Base-by-base conservation (phyloP, 805 yeast species). In the Saccharomycopsis sp. region DNA sequence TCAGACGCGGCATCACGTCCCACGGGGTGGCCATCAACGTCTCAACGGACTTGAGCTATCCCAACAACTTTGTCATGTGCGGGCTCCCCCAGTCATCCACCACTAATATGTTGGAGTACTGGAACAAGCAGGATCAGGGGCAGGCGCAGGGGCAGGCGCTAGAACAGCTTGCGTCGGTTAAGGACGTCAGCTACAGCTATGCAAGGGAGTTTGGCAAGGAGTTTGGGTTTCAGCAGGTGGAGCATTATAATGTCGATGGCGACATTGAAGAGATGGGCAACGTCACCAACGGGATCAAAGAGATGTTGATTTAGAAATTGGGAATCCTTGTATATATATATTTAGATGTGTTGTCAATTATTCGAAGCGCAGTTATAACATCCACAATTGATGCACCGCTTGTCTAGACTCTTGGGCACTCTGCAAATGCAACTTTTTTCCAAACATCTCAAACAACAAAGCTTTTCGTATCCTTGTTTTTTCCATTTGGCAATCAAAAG, bases 21-120 rank as follows among this genome's bases (percentile, higher is more conserved):
- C 95, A 88, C 61, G 98, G 99, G 0, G 67, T 89, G 12, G 84
- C 89, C 1, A 69, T 92, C 33, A 92, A 92, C 55, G 78, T 83
- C 2, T 47, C 54, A 23, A 86, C 95, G 0, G 87, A 87, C 52
- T 65, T 86, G 33, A 67, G 73, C 29, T 82, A 70, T 60, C 68
- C 89, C 51, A 80, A 85, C 45, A 60, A 69, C 0, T 74, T 84
- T 48, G 78, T 75, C 4, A 84, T 94, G 69, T 92, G 98, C 63
- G 97, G 97, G 1, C 63, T 88, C 5, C 75, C 80, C 0, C 74
- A 71, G 5, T 69, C 70, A 31, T 50, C 51, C n/a, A 80, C 82
- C 20, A 74, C 81, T 0, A 69, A 77, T 4, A 64, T 81, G 23
- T 42, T 55, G 3, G 56, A 61, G 12, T 52, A 54, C 35, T 34